phyloP scores from a whole-genome alignment of 78 protist species.

The Dictyostelium capitatum region DNA sequence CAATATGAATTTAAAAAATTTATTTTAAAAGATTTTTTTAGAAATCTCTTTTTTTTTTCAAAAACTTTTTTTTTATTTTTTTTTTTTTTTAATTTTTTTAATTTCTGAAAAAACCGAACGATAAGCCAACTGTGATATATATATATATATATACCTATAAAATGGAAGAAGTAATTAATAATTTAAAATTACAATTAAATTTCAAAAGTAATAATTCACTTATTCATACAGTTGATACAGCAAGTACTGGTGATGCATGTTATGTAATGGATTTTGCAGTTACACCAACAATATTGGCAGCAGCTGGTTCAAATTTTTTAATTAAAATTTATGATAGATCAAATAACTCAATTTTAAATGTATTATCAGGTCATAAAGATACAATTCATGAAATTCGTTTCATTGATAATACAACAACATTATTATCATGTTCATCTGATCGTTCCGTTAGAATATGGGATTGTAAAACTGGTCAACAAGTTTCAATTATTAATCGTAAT shows the following conservation, averaged over 20 bases:
- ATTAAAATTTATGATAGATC: conserved; percentile 50
- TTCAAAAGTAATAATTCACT: neutral
- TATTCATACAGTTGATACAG: conserved; percentile 27
- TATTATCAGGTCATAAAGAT: conserved; percentile 53
- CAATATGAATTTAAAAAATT: too few species aligned
- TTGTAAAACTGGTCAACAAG: conserved; percentile 1
- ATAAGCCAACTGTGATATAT: neutral
- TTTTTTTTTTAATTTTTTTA: neutral
- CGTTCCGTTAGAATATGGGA: conserved; percentile 38
- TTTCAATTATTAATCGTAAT: conserved; percentile 9
- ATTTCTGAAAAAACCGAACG: neutral
- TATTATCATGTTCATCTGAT: conserved; percentile 68
- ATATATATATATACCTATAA: too few species aligned
- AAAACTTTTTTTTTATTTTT: neutral
- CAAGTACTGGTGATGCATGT: conserved; percentile 11
- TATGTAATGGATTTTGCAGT: conserved; percentile 18
- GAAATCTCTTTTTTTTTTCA: neutral
- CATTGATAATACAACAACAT: neutral
- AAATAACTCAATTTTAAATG: neutral
- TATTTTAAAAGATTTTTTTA: neutral
- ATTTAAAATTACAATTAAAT: neutral
- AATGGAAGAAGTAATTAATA: neutral
- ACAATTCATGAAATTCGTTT: conserved; percentile 33
- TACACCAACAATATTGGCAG: conserved; percentile 27
- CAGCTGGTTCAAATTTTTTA: conserved; percentile 63